A percentile compares a stretch with the other conserved stretches of the same genome.
Conservation (phyloP, 176 grass and related monocot species). For the bread wheat (Triticum aestivum) region DNA sequence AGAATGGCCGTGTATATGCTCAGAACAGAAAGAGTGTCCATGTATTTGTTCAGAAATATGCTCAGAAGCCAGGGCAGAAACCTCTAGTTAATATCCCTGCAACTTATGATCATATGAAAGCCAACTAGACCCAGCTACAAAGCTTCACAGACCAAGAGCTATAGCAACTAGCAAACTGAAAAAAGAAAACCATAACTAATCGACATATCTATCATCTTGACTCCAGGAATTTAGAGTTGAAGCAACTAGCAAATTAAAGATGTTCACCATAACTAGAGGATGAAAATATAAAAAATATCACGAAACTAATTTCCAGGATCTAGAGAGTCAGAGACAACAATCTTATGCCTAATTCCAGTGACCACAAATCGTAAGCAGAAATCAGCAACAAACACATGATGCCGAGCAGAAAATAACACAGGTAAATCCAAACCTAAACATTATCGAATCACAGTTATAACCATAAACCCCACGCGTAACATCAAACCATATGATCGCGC, state of each 20-base stretch:
- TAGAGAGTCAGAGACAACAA: neutral
- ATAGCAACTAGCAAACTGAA: neutral
- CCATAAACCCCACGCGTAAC: neutral
- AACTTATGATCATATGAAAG: neutral
- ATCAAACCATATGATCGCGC: neutral
- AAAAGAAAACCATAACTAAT: neutral
- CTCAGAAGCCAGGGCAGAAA: neutral
- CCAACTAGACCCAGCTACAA: neutral
- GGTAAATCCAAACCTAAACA: neutral
- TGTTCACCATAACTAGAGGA: neutral
- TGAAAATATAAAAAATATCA: neutral
- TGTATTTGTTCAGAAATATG: neutral
- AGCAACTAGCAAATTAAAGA: slow-evolving; percentile 1
- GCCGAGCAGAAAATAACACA: neutral
- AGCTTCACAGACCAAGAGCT: neutral
- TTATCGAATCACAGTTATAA: neutral
- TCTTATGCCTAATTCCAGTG: neutral
- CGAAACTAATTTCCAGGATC: neutral
- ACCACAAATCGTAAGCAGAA: neutral
- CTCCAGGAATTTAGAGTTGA: neutral
- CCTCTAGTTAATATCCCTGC: neutral
- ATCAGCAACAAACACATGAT: neutral
- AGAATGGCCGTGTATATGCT: neutral
- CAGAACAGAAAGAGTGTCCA: neutral
- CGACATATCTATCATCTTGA: neutral